Evolutionary conservation across 345 rosid species (phyloP), one percentile per base, ranked within the genome.

Genomic region (Brassica carinata): DNA sequence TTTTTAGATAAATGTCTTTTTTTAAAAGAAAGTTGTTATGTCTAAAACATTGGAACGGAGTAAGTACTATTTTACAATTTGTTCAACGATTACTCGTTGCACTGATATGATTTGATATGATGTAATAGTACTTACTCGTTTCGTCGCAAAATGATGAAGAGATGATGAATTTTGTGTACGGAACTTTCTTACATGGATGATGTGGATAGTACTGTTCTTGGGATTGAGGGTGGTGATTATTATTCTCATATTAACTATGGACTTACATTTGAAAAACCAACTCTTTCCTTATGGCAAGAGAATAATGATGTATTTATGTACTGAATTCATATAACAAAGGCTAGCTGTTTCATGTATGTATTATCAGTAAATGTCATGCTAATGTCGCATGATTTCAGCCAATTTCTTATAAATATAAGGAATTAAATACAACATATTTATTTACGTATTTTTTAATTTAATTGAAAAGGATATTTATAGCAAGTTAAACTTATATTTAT

Each of bases 231-330:
- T 53, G 88, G 26, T 31, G 77, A 40, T 30, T 79, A 80, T 59
- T 79, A 79, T 57, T 72, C 79, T 79, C 81, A 84, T 69, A 78
- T 81, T 68, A 75, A 31, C 55, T 71, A 65, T 64, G 88, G 85
- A 67, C 26, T 84, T 61, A 58, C 81, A 5, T 69, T 74, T 10
- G 88, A 85, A 70, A 86, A 84, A 55, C 83, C 80, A 34, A 69
- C 64, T 40, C 57, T 66, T 67, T 78, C 82, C 64, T 51, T 84
- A 27, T 89, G 90, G 93, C 86, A 84, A 73, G 88, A 79, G 31
- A 71, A 70, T 6, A 71, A 38, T 58, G 86, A 86, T 65, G 36
- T 71, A 45, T 14, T 43, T 43, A 43, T 43, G 51, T 43, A 48
- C 55, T 48, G 2, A 13, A 48, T 48, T 48, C 55, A 48, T 48